phyloP scores from a whole-genome alignment of 208 protist genomes.

The Acanthamoeba polyphaga region DNA sequence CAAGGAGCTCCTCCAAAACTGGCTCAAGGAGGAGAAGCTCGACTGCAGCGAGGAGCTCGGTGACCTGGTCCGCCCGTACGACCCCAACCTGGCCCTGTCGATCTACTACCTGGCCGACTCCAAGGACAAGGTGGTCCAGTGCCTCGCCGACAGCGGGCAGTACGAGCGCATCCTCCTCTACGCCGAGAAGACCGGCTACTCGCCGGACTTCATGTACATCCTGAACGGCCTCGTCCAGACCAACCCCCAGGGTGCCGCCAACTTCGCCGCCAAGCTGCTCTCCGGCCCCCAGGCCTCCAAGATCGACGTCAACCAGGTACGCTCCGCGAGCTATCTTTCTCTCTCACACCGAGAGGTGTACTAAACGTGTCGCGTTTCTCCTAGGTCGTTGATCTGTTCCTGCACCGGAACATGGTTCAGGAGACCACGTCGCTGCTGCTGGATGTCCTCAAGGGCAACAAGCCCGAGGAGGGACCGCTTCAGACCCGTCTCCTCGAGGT shows the following conservation, averaged over 20 bases:
- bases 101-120: slow-evolving; percentile 93
- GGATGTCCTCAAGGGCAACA: slow-evolving; percentile 96
- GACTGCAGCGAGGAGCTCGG: slow-evolving; percentile 98
- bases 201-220: slow-evolving; percentile 96
- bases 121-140: slow-evolving; percentile 86
- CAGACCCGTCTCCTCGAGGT: slow-evolving; percentile 99
- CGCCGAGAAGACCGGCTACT: slow-evolving; percentile 96
- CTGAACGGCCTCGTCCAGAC: slow-evolving; percentile 94
- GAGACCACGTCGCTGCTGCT: slow-evolving; percentile 98
- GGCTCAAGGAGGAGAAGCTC: slow-evolving; percentile 99
- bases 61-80: slow-evolving; percentile 95
- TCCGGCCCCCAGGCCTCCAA: slow-evolving; percentile 38
- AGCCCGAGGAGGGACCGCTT: slow-evolving; percentile 94
- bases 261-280: slow-evolving; percentile 94
- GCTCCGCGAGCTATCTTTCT: too few species aligned
- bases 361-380: too few species aligned
- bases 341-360: too few species aligned
- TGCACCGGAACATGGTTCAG: slow-evolving; percentile 96
- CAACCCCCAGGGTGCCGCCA: slow-evolving; percentile 95
- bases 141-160: slow-evolving; percentile 96
- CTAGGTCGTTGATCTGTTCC: slow-evolving; percentile 95
- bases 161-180: slow-evolving; percentile 99
- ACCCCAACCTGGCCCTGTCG: slow-evolving; percentile 97
- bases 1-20: slow-evolving; percentile 96
- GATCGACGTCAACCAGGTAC: slow-evolving; percentile 79